Evolutionary conservation across 2,329 filamentous ascomycete genomes (phyloP), one percentile per base, ranked within the genome.

Genomic region (Waltergamsia citrina): DNA sequence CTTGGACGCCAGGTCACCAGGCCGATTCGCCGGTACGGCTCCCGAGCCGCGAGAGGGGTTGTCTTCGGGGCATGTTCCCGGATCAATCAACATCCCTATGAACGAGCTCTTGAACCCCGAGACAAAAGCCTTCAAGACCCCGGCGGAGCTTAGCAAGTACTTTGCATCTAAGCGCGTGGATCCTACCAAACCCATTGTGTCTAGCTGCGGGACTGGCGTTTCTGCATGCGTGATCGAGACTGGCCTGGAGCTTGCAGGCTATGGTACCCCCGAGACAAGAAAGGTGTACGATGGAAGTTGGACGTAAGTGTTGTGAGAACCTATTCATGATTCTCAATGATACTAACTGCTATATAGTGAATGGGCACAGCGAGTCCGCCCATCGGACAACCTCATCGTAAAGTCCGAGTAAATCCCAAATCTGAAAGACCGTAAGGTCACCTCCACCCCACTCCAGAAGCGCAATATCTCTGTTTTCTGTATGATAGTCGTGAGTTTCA

Each of bases 231-330:
- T 95, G 28, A 76, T 98, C 27, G 92, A 98, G 52, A 81, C 87
- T 24, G 92, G 87, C 3, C 62, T 98, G 35, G 76, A 75, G 20
- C 78, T 86, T 56, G 85, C 88, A 16, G 80, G 78, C 2, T 88
- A 78, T 51, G 84, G 82, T 3, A 65, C 74, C 4, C 59, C 72
- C 1, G 71, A 78, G 40, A 73, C 74, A 35, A 74, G 85, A 44
- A 79, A 73, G 51, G 69, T 98, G 16, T 98, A 98, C 50, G 92
- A 98, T 56, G 92, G 92, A 31, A 94, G 88, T 58, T 98, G 92
- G 92, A 96, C 92, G 73, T 94, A 67, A 78, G 84, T 81, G 27
- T n/a, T 17, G 8, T n/a, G n/a, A n/a, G n/a, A n/a, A n/a, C n/a
- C n/a, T n/a, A n/a, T n/a, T n/a, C n/a, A n/a, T n/a, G n/a, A n/a